Evolutionary conservation across 176 grass and related monocot species (phyloP).

Genomic region (Carex pumila): DNA sequence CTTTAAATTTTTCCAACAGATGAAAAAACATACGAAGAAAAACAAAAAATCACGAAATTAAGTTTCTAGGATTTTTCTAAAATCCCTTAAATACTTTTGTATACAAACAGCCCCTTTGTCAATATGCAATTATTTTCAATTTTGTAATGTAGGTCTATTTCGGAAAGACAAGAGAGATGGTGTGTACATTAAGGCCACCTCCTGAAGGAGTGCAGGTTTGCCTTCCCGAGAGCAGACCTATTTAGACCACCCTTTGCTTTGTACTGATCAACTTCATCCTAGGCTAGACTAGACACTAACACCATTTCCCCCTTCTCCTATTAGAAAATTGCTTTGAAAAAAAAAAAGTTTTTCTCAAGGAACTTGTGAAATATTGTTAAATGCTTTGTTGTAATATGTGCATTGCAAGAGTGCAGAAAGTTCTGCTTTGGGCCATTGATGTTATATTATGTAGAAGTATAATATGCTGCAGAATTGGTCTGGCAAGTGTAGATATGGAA

Average conservation of each 20-base stretch:
- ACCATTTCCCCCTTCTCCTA: background rate
- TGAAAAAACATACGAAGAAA: no score
- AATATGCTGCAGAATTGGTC: background rate
- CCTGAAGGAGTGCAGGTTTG: conserved; percentile 61
- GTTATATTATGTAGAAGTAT: background rate
- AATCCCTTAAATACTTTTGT: no score
- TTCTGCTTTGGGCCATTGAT: background rate
- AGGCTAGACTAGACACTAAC: conserved; percentile 12
- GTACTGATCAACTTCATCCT: background rate
- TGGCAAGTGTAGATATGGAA: background rate
- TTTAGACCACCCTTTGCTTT: background rate
- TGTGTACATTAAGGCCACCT: conserved; percentile 70
- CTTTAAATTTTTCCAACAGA: no score
- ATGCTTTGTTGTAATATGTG: background rate
- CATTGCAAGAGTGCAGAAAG: background rate
- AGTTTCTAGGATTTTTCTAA: no score
- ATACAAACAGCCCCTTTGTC: no score
- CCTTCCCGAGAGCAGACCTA: conserved; percentile 55
- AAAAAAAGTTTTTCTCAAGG: background rate
- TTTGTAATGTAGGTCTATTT: conserved; percentile 71
- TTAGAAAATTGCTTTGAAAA: background rate
- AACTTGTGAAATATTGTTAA: background rate
- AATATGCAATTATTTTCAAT: background rate
- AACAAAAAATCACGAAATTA: no score
- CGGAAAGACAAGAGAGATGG: conserved; percentile 94